Evolutionary conservation across 345 rosid genomes (phyloP), one percentile per base, ranked within the genome.

Genomic region (Ceriops zippeliana): DNA sequence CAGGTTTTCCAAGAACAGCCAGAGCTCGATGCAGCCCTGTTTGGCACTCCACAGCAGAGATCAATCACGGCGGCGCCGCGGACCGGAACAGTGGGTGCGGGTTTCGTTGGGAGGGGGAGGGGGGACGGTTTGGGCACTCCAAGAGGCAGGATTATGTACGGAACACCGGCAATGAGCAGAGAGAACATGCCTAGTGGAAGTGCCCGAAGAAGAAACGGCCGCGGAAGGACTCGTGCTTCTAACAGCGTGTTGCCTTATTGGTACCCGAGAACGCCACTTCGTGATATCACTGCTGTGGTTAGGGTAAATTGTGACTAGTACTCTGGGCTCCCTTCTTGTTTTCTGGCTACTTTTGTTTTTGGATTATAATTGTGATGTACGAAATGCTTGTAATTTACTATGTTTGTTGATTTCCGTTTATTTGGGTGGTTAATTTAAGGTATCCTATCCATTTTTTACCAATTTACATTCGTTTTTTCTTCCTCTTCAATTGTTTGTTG

Each of bases 201-300:
- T 26, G 71, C 64, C 57, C 69, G 87, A 16, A 74, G 79, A 28
- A 78, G 82, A 53, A 13, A 54, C 15, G 59, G 59, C 59, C 59
- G 5, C 19, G 49, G 49, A 42, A 70, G 84, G 35, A 81, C 77
- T 22, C 82, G 82, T 42, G 69, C 47, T 31, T 67, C 81, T 11
- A 63, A 58, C 52, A 76, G 83, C 52, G 52, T 51, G 64, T 80
- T 95, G 49, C 99, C 99, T 75, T 71, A 86, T 70, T 87, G 92
- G 96, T 89, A 95, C 74, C 98, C 96, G 1, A 84, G 99, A 69
- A 83, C 86, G 6, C 96, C 98, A 63, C 86, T 91, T 1, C 84
- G 84, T 1, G 93, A 95, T 62, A 77, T 95, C 19, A 90, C 98
- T 58, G 57, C 82, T 27, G 49, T 87, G 62, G 60, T 80, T 17